phyloP scores from a whole-genome alignment of 2,329 filamentous ascomycete genomes.

The Fusarium sp. region DNA sequence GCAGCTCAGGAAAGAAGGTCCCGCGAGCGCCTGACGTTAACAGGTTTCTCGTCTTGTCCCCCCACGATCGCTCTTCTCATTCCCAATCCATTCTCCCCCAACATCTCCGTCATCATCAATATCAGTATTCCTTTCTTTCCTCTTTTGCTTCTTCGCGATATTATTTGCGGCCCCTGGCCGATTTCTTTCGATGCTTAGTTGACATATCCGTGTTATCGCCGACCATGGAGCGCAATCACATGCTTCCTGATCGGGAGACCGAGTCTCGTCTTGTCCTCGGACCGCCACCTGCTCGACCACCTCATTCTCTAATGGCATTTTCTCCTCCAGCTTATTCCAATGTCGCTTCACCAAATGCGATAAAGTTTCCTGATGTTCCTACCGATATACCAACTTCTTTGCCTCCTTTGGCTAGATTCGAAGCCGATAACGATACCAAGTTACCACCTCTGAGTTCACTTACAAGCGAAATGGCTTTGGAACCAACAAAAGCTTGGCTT shows the following conservation, averaged over 20 bases:
- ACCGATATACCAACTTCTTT: slow-evolving; percentile 42
- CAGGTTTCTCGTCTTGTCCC: slow-evolving; percentile 29
- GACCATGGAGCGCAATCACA: slow-evolving; percentile 60
- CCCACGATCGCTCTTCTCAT: slow-evolving; percentile 38
- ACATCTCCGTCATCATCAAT: slow-evolving; percentile 28
- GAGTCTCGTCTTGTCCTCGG: slow-evolving; percentile 43
- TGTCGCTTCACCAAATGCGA: slow-evolving; percentile 34
- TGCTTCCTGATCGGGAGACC: slow-evolving; percentile 51
- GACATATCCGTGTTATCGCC: slow-evolving; percentile 46
- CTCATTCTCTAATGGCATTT: slow-evolving; percentile 40
- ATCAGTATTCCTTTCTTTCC: background rate
- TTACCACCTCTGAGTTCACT: slow-evolving; percentile 54
- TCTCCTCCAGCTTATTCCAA: slow-evolving; percentile 44
- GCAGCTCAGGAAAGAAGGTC: slow-evolving; percentile 38
- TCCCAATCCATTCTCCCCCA: slow-evolving; percentile 29
- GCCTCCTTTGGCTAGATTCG: slow-evolving; percentile 34
- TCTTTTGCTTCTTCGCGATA: background rate
- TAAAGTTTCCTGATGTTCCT: slow-evolving; percentile 48
- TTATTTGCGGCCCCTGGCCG: slow-evolving; percentile 31
- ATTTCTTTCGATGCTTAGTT: slow-evolving; percentile 41
- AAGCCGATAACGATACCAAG: slow-evolving; percentile 47
- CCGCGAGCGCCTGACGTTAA: slow-evolving; percentile 36
- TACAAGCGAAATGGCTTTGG: slow-evolving; percentile 47
- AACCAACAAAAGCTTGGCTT: slow-evolving; percentile 55
- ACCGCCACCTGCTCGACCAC: slow-evolving; percentile 45